phyloP scores from a whole-genome alignment of 805 yeast genomes.

The Kodamaea kakaduensis region DNA sequence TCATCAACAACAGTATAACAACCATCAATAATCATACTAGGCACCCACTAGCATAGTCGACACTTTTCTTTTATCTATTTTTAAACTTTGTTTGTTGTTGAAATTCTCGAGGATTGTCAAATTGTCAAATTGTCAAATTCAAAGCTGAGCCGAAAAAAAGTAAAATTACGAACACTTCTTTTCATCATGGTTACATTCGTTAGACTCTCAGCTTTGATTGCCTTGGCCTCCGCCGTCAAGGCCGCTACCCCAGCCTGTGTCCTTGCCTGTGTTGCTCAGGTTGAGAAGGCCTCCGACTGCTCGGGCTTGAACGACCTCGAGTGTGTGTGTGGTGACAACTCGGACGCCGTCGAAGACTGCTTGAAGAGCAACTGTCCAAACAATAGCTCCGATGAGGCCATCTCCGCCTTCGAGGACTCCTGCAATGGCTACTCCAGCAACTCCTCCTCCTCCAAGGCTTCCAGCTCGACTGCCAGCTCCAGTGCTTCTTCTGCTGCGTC shows the following conservation, averaged over 20 bases:
- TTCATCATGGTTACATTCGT: constrained; percentile 14
- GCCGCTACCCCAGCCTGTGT: constrained; percentile 89
- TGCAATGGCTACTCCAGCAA: constrained; percentile 43
- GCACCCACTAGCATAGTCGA: too few relatives aligned
- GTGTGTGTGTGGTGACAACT: constrained; percentile 65
- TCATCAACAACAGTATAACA: too few relatives aligned
- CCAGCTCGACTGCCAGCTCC: constrained; percentile 24
- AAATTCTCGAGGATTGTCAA: too few relatives aligned
- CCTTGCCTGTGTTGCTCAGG: constrained; percentile 80
- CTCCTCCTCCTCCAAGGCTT: constrained; percentile 21
- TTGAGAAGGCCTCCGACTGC: constrained; percentile 55
- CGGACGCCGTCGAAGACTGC: constrained; percentile 54
- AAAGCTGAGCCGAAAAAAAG: too few relatives aligned
- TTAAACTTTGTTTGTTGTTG: constrained; percentile 4
- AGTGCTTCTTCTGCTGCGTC: constrained; percentile 9
- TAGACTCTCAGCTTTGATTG: constrained; percentile 32
- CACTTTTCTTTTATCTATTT: background rate
- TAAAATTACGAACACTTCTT: too few relatives aligned
- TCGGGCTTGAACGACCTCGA: constrained; percentile 55
- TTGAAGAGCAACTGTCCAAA: constrained; percentile 66
- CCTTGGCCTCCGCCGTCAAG: constrained; percentile 38
- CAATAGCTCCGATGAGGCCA: constrained; percentile 56
- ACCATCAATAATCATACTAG: too few relatives aligned
- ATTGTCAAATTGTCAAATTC: too few relatives aligned
- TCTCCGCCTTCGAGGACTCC: constrained; percentile 48